Percentiles rank a stretch among this genome's conserved stretches.
Evolutionary conservation across 768 basidiomycete species (phyloP).

Genomic region (Boletus edulis): DNA sequence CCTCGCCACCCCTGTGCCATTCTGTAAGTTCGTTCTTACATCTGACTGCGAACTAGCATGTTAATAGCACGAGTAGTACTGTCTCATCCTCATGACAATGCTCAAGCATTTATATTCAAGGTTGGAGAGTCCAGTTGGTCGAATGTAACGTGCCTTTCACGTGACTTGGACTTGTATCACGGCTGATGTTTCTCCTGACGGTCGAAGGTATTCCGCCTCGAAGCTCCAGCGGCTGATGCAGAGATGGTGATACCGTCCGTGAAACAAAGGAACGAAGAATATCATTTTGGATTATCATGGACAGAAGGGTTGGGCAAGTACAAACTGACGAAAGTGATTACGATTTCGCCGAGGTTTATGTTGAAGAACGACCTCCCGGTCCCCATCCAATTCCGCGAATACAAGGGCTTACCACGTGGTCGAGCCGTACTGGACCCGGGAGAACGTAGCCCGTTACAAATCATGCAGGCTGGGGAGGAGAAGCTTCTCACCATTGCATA

Average conservation of each 20-base stretch:
- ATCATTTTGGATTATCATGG: conserved; percentile 88
- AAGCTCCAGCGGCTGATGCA: conserved; percentile 89
- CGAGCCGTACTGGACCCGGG: conserved; percentile 62
- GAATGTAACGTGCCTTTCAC: conserved; percentile 46
- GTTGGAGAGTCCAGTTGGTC: conserved; percentile 88
- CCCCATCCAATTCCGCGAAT: conserved; percentile 79
- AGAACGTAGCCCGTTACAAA: conserved; percentile 64
- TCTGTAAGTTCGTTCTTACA: conserved; percentile 60
- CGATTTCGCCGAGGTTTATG: conserved; percentile 86
- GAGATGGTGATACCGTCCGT: conserved; percentile 70
- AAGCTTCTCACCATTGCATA: conserved; percentile 83
- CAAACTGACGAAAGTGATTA: conserved; percentile 92
- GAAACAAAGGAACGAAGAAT: conserved; percentile 59
- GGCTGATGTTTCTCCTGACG: conserved; percentile 6
- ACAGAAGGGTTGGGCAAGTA: conserved; percentile 95
- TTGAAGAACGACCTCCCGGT: conserved; percentile 76
- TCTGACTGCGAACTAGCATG: conserved; percentile 1
- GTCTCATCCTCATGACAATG: conserved; percentile 75
- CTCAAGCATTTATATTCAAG: conserved; percentile 81
- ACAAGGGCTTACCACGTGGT: conserved; percentile 66
- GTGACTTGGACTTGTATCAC: neutral
- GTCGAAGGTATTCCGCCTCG: conserved; percentile 75
- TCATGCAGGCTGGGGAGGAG: conserved; percentile 62
- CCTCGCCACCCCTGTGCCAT: conserved; percentile 62
- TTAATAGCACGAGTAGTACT: conserved; percentile 54